These are phyloP conservation scores for Starmerella apicola DNA, from an alignment of 805 yeast species.

Conservation along the genomic window DNA sequence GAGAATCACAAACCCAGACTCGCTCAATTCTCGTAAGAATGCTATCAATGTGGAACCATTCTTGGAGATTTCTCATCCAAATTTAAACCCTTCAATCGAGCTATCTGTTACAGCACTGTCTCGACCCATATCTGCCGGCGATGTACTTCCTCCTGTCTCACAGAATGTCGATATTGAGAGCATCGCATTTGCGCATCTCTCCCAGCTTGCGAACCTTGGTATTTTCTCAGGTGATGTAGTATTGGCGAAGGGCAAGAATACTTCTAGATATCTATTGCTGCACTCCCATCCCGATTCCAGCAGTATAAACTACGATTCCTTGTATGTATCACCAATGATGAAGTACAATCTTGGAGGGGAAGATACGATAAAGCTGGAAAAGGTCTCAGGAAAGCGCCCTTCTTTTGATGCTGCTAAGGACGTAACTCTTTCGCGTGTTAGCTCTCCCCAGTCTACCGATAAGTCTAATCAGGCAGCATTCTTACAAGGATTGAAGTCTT, in stretches of 20 bases:
- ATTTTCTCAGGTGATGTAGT: constrained; percentile 60
- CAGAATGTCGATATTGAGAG: constrained; percentile 35
- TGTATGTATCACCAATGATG: constrained; percentile 55
- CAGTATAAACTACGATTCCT: constrained; percentile 20
- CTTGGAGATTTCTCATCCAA: background rate
- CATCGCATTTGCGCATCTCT: constrained; percentile 36
- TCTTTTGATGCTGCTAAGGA: constrained; percentile 42
- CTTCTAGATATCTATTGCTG: constrained; percentile 1
- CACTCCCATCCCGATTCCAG: background rate
- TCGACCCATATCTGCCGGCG: constrained; percentile 7
- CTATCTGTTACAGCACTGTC: constrained; percentile 8
- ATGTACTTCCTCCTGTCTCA: constrained; percentile 17
- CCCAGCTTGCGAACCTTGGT: constrained; percentile 45
- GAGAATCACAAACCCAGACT: background rate
- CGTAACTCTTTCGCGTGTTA: constrained; percentile 52
- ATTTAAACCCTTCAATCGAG: background rate
- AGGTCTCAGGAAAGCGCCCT: constrained; percentile 1
- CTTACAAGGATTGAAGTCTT: constrained; percentile 45
- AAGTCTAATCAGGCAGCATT: constrained; percentile 49
- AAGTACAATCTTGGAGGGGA: constrained; percentile 38
- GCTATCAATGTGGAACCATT: constrained; percentile 8
- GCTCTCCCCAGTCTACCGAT: constrained; percentile 59
- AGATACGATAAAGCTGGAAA: constrained; percentile 15
- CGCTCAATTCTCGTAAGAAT: background rate
- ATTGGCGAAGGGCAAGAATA: constrained; percentile 11